Evolutionary conservation across 2,329 filamentous ascomycete species (phyloP).

Genomic region (Hymenoscyphus albidus): DNA sequence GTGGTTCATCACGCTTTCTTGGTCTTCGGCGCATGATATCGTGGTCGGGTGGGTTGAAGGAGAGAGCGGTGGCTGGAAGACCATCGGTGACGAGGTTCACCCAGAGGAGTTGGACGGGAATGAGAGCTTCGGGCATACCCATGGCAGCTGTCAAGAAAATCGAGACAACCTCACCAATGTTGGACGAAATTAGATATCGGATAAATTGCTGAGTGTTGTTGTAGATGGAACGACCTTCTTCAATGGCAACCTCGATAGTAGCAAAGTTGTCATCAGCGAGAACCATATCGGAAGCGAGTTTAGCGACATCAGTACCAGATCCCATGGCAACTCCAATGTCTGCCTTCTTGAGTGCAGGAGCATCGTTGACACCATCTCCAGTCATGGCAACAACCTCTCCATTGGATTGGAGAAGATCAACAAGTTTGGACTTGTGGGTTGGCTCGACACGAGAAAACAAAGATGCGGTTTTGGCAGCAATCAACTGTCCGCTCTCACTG

Average conservation of each 20-base stretch:
- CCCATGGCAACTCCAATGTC: conserved; percentile 99
- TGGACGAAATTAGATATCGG: conserved; percentile 96
- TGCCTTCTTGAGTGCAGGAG: conserved; percentile 94
- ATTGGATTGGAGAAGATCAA: conserved; percentile 88
- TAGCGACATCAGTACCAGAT: conserved; percentile 93
- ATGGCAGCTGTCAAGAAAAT: conserved; percentile 96
- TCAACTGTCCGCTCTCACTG: conserved; percentile 71
- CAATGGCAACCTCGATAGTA: conserved; percentile 91
- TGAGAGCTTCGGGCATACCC: conserved; percentile 95
- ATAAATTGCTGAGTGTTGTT: conserved; percentile 99
- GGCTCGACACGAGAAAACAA: conserved; percentile 97
- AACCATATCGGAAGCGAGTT: conserved; percentile 97
- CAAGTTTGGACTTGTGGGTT: conserved; percentile 93
- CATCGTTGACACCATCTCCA: conserved; percentile 97
- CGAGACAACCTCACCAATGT: conserved; percentile 98
- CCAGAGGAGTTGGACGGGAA: conserved; percentile 96
- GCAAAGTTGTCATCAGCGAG: conserved; percentile 98
- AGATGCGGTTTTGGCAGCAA: conserved; percentile 79
- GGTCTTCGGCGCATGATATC: conserved; percentile 95
- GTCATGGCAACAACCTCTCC: conserved; percentile 99
- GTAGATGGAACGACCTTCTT: conserved; percentile 97
- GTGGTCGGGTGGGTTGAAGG: conserved; percentile 97
- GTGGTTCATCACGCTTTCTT: conserved; percentile 84
- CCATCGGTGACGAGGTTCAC: conserved; percentile 98
- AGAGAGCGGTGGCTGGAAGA: conserved; percentile 90